Base-by-base conservation (phyloP, 2,329 filamentous ascomycete genomes). In the Bipolaris bicolor region DNA sequence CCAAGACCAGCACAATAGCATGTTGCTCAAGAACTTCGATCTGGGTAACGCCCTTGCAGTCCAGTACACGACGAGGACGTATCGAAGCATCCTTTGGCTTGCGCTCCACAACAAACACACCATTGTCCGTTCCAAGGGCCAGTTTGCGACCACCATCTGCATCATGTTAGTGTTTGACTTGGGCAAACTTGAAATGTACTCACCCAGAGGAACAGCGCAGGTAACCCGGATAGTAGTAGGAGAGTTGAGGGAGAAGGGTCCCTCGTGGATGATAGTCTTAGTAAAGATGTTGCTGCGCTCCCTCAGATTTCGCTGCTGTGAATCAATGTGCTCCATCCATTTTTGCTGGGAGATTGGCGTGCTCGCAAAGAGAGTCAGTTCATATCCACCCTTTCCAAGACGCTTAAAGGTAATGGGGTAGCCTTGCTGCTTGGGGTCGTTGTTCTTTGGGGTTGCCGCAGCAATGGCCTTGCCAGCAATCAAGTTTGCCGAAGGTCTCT, bases 11-110 rank as follows among this genome's bases (percentile, higher is more conserved):
- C 22, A 99, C 84, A 54, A 99, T 86, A 66, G 92, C 88, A 73
- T 98, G 97, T 77, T 98, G 93, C 76, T 99, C 95, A 40, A 99
- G 83, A 6, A 97, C 93, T 74, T 99, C 95, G 61, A 99, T 90
- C 75, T 99, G 95, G 0, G 94, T 97, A 24, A 99, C 95, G 58
- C 88, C 88, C 59, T 89, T 89, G 54, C 88, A 87, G 72, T 99
- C 95, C 53, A 99, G 84, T 33, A 97, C 92, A 52, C 92, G 87
- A 67, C 88, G 88, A 5, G 95, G 95, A 68, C 87, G 88, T 34
- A 83, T 78, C 73, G 84, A 81, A 76, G 88, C 79, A 64, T 97
- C 92, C 77, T 92, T 96, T 40, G 90, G 88, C 80, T 92, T 94
- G 52, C 95, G 89, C 68, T 99, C 95, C 34, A 91, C 92, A 26